These are phyloP conservation scores for Crucihimalaya himalaica DNA, from an alignment of 345 rosid genomes.

Conservation along the genomic window DNA sequence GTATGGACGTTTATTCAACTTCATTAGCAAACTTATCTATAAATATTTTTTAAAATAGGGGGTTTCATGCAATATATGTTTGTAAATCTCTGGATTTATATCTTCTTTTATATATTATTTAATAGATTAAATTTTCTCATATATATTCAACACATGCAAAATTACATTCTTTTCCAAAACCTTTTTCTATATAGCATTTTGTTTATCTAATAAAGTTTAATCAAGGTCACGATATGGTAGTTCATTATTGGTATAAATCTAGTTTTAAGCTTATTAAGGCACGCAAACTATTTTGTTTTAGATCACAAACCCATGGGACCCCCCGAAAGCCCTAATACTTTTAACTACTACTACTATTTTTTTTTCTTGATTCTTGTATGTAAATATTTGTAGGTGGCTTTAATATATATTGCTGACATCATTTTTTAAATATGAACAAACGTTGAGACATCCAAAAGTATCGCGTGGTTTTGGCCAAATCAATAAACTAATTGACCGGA, in stretches of 20 bases:
- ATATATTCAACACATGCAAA: background rate
- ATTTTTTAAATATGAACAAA: background rate
- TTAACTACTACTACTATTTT: conserved; percentile 14
- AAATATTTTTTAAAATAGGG: too few relatives aligned
- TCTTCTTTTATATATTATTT: background rate
- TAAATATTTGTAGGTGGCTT: conserved; percentile 23
- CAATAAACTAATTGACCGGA: too few relatives aligned
- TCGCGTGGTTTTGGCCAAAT: too few relatives aligned
- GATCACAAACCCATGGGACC: conserved; percentile 30
- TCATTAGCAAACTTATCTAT: background rate
- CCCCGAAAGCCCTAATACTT: conserved; percentile 34
- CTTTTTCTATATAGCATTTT: background rate
- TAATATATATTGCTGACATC: conserved; percentile 7
- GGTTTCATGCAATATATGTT: background rate
- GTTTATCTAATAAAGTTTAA: background rate
- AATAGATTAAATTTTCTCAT: background rate
- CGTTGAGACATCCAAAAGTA: conserved; percentile 4
- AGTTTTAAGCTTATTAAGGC: conserved; percentile 32
- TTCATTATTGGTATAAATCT: conserved; percentile 38
- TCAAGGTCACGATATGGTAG: conserved; percentile 33
- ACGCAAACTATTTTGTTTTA: conserved; percentile 35
- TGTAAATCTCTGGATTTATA: background rate
- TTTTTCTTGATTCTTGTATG: background rate
- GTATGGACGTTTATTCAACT: background rate
- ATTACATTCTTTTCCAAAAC: background rate